phyloP scores from a whole-genome alignment of 805 yeast species.

The Zygoascus bituminiphila region DNA sequence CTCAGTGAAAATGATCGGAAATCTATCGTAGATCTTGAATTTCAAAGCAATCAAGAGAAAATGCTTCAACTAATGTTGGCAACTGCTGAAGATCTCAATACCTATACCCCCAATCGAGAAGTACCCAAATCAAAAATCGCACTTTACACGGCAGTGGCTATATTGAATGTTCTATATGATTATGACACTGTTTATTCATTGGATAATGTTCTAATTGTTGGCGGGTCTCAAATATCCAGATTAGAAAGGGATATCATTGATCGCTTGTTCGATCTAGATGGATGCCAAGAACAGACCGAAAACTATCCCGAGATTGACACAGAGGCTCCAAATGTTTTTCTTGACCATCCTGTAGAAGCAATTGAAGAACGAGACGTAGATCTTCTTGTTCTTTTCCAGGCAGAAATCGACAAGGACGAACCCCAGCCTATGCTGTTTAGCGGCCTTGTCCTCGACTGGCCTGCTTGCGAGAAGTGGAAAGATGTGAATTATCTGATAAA shows the following conservation, averaged over 20 bases:
- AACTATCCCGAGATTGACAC: background rate
- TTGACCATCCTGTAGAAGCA: background rate
- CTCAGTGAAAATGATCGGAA: background rate
- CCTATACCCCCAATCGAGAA: background rate
- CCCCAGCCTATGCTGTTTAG: conserved; percentile 6
- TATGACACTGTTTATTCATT: background rate
- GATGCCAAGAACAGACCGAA: background rate
- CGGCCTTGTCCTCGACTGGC: conserved; percentile 11
- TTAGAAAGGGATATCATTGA: background rate
- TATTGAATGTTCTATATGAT: background rate
- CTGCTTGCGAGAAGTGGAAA: conserved; percentile 20
- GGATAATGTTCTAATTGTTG: conserved; percentile 1
- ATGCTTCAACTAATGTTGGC: background rate
- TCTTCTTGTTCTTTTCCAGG: conserved; percentile 2
- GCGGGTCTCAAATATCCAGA: conserved; percentile 1
- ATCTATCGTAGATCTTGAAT: background rate
- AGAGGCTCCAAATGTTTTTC: background rate
- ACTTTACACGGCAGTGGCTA: background rate
- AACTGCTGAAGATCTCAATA: background rate
- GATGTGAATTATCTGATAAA: conserved; percentile 13
- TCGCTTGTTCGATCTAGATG: background rate
- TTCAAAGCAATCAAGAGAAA: background rate
- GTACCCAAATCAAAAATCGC: background rate
- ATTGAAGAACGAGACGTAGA: conserved; percentile 1
- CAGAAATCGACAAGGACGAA: background rate